phyloP scores from a whole-genome alignment of 495 filamentous ascomycete species.

The Lepraria neglecta region DNA sequence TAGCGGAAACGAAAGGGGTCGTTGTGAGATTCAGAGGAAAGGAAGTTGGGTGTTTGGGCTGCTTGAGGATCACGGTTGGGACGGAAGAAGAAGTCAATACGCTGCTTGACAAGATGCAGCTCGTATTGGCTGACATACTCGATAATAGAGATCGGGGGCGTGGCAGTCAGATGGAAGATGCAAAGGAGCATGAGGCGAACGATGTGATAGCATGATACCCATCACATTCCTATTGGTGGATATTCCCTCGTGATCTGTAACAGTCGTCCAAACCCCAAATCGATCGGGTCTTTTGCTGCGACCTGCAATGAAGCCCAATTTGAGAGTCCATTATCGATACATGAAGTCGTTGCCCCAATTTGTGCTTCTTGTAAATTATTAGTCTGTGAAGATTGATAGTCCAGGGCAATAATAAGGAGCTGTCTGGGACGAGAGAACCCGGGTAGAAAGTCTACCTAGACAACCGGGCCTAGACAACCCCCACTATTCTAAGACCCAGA shows the following conservation, averaged over 20 bases:
- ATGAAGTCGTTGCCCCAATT: not conserved
- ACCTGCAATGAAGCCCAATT: not conserved
- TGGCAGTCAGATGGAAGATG: constrained; percentile 25
- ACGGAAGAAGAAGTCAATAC: constrained; percentile 77
- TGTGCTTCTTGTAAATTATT: not conserved
- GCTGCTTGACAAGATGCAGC: constrained; percentile 62
- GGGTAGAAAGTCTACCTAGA: no score
- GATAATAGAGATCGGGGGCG: constrained; percentile 30
- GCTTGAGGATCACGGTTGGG: constrained; percentile 85
- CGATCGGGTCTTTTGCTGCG: not conserved
- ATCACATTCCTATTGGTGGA: not conserved
- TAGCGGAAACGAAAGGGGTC: constrained; percentile 84
- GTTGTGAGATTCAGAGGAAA: constrained; percentile 91
- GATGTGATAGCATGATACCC: constrained; percentile 26
- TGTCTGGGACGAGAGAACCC: no score
- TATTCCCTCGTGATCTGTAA: constrained; percentile 9
- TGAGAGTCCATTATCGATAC: not conserved
- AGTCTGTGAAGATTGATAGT: not conserved
- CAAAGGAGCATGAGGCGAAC: constrained; percentile 32
- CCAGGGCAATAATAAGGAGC: no score
- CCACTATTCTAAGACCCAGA: no score
- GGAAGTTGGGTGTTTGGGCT: constrained; percentile 82
- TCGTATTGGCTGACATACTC: constrained; percentile 50
- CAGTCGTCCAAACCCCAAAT: not conserved
- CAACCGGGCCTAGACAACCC: no score